Evolutionary conservation across 257 asterid genomes (phyloP), one percentile per base, ranked within the genome.

Genomic region (Penstemon barbatus): DNA sequence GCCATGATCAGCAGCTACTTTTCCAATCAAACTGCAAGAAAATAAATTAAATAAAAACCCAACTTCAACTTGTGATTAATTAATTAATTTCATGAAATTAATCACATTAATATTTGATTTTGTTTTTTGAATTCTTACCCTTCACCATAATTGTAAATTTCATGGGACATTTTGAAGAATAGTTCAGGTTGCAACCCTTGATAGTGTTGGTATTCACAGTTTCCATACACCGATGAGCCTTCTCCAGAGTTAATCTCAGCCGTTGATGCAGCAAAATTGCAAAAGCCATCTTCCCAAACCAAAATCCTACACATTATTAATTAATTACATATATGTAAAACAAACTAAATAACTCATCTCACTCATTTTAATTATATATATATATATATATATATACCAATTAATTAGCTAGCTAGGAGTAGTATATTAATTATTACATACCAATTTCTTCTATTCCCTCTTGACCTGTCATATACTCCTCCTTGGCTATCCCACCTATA

Each of bases 251-350:
- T 86, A 5, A 81, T 77, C 90, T 86, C 96, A 52, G 75, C 48
- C 18, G 94, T 72, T 8, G 96, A 91, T 1, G 99, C 97, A 3
- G 93, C 93, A 78, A 94, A 94, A 63, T 94, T 88, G 86, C 99
- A 94, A 77, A 91, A 94, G 33, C 99, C 99, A 87, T 94, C 99
- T 78, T 94, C 99, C 99, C 99, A 94, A 3, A 91, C 98, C 84
- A 94, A 78, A 77, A 94, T 94, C 99, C 99, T 94, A 54, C 10
- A 13, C 40, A 60, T 37, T 37, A 59, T 41, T 18, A 61, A 36
- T 33, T 48, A 62, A 39, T 69, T 42, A 11, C 12, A 7, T 10
- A 0, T 54, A 25, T 4, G 2, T 25, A 1, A 25, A 25, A 25
- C 38, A 19, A 53, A 15, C 6, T 7, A 13, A 39, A 7, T 15